These are phyloP conservation scores for Coemansia sp. DNA, from an alignment of 192 early-diverging fungal species.

Conservation along the genomic window DNA sequence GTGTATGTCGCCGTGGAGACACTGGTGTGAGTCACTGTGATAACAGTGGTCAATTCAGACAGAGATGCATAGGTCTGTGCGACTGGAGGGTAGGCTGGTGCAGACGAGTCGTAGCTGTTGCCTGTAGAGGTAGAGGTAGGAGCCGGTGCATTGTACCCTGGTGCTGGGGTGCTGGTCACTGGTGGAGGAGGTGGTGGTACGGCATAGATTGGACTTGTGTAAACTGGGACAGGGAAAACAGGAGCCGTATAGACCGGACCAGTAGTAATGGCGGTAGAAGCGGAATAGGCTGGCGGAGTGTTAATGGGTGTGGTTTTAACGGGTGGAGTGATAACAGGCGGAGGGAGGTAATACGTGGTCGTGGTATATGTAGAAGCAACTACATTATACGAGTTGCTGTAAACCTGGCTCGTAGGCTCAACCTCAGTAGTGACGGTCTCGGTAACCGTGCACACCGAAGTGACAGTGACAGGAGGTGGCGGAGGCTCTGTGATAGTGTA, in stretches of 20 bases:
- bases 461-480: constrained; percentile 39
- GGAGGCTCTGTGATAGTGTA: constrained; percentile 27
- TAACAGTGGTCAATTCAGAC: constrained; percentile 5
- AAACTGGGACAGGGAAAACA: background rate
- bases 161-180: background rate
- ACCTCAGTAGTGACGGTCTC: constrained; percentile 17
- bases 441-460: constrained; percentile 25
- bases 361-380: background rate
- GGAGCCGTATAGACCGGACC: background rate
- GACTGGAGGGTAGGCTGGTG: background rate
- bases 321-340: constrained; percentile 1
- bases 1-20: constrained; percentile 5
- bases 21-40: constrained; percentile 9
- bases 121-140: background rate
- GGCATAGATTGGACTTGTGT: background rate
- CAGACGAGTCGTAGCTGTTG: background rate
- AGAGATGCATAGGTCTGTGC: background rate
- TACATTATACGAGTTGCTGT: background rate
- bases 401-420: constrained; percentile 10
- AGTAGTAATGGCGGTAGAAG: background rate
- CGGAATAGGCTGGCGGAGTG: background rate
- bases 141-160: background rate
- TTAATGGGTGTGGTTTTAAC: constrained; percentile 1
- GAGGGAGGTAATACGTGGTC: background rate
- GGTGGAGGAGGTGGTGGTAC: background rate